Base-by-base conservation (phyloP, 371 early-diverging fungal genomes). In the Cokeromyces recurvatus region DNA sequence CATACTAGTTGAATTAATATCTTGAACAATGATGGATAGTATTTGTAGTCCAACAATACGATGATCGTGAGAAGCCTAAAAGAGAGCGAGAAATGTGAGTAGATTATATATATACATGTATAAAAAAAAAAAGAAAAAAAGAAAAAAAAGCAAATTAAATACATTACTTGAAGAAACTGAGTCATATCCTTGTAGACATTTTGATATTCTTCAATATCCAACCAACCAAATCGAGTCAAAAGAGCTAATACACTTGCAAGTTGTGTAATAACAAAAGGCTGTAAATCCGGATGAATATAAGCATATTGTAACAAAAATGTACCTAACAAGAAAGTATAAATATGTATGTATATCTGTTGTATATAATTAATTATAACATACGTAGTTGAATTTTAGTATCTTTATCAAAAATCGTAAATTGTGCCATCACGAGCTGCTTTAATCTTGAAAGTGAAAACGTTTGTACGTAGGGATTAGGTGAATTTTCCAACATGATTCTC, bases 171-270 rank as follows among this genome's bases (percentile, higher is more conserved):
- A 38, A 82, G 64, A 52, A 86, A 86, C 37, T 78, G 77, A n/a
- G 77, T 59, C 36, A 89, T 57, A 32, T 82, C 81, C 40, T 71
- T 74, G 15, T 85, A 52, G 0, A 83, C 68, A 20, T 71, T 65
- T 39, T 78, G 78, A 51, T 87, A 89, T 29, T 83, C 85, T 32
- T 75, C 70, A 21, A 73, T 52, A 35, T 88, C 90, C 25, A 81
- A 68, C 89, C 91, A 91, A 4, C 89, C 88, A 19, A 90, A 66
- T 56, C 85, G 85, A 25, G 88, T 85, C 16, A 91, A 70, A 45
- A 84, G 55, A 14, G 86, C 74, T 55, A 89, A 79, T 7, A 90
- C 71, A 47, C 80, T 80, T 15, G 83, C 75, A 35, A 86, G 68
- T 31, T 78, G 75, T 17, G 79, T 63, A 12, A 81, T 62, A 22